phyloP scores from a whole-genome alignment of 1,284 basidiomycete species.

The Phellinidium pouzarii region DNA sequence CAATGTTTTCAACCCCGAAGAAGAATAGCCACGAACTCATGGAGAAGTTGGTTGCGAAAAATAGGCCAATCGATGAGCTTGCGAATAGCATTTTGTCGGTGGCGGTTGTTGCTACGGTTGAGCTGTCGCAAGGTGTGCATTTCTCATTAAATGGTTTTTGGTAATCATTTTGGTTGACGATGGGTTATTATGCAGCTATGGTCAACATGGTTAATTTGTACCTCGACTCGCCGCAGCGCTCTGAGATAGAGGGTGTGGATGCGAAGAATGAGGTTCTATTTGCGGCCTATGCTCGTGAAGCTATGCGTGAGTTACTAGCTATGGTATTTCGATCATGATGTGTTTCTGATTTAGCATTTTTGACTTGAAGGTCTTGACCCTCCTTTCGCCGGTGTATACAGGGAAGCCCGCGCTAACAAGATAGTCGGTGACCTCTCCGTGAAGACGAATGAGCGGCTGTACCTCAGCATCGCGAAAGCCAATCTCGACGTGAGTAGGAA shows the following conservation, averaged over 20 bases:
- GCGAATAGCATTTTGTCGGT: slow-evolving; percentile 67
- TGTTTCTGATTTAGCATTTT: background rate
- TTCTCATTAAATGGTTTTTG: background rate
- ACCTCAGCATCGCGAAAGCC: slow-evolving; percentile 53
- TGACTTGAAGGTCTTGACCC: slow-evolving; percentile 41
- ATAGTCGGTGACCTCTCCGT: slow-evolving; percentile 37
- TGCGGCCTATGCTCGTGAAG: slow-evolving; percentile 52
- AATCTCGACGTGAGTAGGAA: slow-evolving; percentile 45
- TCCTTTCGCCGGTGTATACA: slow-evolving; percentile 41
- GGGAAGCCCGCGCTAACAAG: slow-evolving; percentile 40
- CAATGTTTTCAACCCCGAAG: slow-evolving; percentile 42
- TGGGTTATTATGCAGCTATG: slow-evolving; percentile 35
- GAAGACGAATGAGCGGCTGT: slow-evolving; percentile 44
- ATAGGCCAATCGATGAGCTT: slow-evolving; percentile 50
- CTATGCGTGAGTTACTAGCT: slow-evolving; percentile 35
- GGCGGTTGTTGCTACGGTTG: slow-evolving; percentile 58
- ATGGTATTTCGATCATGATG: background rate
- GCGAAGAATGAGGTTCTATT: slow-evolving; percentile 33
- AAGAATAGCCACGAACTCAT: slow-evolving; percentile 46
- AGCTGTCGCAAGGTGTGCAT: slow-evolving; percentile 56
- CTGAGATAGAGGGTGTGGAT: slow-evolving; percentile 31
- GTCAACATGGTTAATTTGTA: slow-evolving; percentile 53
- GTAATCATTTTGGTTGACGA: slow-evolving; percentile 9
- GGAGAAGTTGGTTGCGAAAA: slow-evolving; percentile 48
- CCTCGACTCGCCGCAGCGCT: slow-evolving; percentile 38